phyloP scores from a whole-genome alignment of 352 stramenopile genomes.

The Globisporangium parvum region DNA sequence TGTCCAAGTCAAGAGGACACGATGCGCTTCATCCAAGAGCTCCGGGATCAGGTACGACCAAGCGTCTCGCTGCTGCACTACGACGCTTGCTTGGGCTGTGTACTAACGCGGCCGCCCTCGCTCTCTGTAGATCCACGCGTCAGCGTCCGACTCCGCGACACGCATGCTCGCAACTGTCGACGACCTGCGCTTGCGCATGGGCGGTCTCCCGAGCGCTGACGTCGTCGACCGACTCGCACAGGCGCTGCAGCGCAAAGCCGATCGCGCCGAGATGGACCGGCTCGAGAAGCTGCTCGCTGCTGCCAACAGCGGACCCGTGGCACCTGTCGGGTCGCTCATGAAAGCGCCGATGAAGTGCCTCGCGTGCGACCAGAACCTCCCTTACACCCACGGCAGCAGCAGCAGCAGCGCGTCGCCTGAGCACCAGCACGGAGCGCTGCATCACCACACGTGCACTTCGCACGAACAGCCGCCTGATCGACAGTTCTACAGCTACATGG shows the following conservation, averaged over 20 bases:
- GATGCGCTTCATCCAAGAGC: conserved; percentile 38
- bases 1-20: conserved; percentile 68
- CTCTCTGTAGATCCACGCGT: conserved; percentile 27
- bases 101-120: not conserved
- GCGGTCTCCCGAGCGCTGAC: conserved; percentile 36
- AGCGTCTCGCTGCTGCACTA: not conserved
- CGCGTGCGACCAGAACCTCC: conserved; percentile 53
- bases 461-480: not conserved
- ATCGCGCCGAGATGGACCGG: conserved; percentile 48
- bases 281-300: conserved; percentile 29
- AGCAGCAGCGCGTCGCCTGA: conserved; percentile 4
- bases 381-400: conserved; percentile 12
- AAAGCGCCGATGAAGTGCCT: conserved; percentile 56
- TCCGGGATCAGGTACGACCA: conserved; percentile 42
- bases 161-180: conserved; percentile 45
- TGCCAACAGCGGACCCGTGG: conserved; percentile 10
- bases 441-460: conserved; percentile 4
- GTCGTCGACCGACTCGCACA: conserved; percentile 36
- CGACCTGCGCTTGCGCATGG: conserved; percentile 40
- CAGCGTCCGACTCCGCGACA: conserved; percentile 29
- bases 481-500: conserved; percentile 1
- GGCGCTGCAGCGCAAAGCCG: conserved; percentile 44
- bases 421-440: not conserved
- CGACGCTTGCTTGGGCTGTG: not conserved
- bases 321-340: conserved; percentile 27